Evolutionary conservation across 371 early-diverging fungal species (phyloP).

Genomic region (Haplosporangium sp.): DNA sequence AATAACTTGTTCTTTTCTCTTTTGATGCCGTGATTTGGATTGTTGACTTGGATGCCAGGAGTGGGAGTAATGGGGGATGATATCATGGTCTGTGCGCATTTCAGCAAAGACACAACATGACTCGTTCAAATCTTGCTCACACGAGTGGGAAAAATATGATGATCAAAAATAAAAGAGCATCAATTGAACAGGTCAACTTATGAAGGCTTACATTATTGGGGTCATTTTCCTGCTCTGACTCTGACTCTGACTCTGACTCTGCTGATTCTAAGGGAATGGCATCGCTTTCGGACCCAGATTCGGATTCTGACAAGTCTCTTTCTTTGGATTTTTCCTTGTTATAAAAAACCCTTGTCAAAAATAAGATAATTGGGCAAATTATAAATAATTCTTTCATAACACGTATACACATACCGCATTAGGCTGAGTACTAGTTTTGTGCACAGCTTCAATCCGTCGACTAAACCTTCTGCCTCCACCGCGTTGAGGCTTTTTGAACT

Average conservation of each 20-base stretch:
- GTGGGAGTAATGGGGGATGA: neutral
- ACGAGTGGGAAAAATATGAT: neutral
- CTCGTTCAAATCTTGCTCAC: constrained; percentile 1
- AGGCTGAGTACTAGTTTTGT: constrained; percentile 16
- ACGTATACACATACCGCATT: neutral
- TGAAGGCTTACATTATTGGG: neutral
- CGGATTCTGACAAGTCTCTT: neutral
- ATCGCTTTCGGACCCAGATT: constrained; percentile 31
- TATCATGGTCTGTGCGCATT: constrained; percentile 20
- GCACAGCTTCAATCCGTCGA: constrained; percentile 56
- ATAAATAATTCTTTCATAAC: neutral
- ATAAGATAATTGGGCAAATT: constrained; percentile 1
- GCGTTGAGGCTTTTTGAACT: constrained; percentile 60
- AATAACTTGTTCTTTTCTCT: constrained; percentile 57
- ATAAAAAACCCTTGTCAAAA: constrained; percentile 34
- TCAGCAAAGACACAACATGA: neutral
- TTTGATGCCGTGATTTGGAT: constrained; percentile 62
- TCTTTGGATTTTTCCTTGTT: constrained; percentile 7
- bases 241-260: constrained; percentile 21
- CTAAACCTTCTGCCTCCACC: constrained; percentile 61
- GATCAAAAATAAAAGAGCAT: neutral
- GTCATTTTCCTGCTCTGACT: constrained; percentile 12
- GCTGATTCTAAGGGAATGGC: constrained; percentile 14
- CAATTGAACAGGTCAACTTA: neutral
- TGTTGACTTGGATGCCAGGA: constrained; percentile 46